These are phyloP conservation scores for Scleroderma bovista DNA, from an alignment of 768 basidiomycete genomes.

Conservation along the genomic window DNA sequence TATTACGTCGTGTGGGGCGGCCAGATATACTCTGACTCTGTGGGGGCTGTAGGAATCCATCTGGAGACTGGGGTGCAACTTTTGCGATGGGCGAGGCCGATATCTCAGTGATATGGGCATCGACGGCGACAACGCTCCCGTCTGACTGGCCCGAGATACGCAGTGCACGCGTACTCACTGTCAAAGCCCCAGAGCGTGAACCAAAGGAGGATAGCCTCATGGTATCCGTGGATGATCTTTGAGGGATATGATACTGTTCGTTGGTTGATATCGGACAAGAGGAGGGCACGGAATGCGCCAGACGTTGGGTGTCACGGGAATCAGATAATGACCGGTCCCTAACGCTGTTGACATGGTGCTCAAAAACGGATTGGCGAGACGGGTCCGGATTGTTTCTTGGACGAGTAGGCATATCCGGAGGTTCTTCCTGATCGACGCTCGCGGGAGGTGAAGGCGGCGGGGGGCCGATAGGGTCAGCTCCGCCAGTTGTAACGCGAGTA, in stretches of 20 bases:
- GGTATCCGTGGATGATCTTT: slow-evolving; percentile 49
- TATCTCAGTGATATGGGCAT: slow-evolving; percentile 17
- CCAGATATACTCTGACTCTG: slow-evolving; percentile 11
- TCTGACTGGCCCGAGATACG: slow-evolving; percentile 13
- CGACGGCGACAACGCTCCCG: slow-evolving; percentile 5
- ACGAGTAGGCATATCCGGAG: slow-evolving; percentile 27
- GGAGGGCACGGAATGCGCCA: slow-evolving; percentile 16
- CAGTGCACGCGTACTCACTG: slow-evolving; percentile 9
- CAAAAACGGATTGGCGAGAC: slow-evolving; percentile 27
- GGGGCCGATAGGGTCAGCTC: slow-evolving; percentile 35
- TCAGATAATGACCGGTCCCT: slow-evolving; percentile 27
- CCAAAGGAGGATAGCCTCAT: slow-evolving; percentile 29
- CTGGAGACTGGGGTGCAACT: slow-evolving; percentile 30
- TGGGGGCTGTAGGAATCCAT: slow-evolving; percentile 52
- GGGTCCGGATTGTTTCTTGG: slow-evolving; percentile 16
- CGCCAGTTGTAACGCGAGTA: slow-evolving; percentile 1
- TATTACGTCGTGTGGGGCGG: slow-evolving; percentile 59
- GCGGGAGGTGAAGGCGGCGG: slow-evolving; percentile 53
- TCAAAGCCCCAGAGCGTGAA: slow-evolving; percentile 16
- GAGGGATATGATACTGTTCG: slow-evolving; percentile 27
- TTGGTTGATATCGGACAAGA: slow-evolving; percentile 12
- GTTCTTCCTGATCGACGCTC: slow-evolving; percentile 28
- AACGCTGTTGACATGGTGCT: slow-evolving; percentile 24
- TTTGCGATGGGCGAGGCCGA: slow-evolving; percentile 20
- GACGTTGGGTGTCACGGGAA: slow-evolving; percentile 18